A percentile compares a stretch with the other conserved stretches of the same genome.
Evolutionary conservation across 805 yeast genomes (phyloP).

Genomic region (Starmerella floricola): DNA sequence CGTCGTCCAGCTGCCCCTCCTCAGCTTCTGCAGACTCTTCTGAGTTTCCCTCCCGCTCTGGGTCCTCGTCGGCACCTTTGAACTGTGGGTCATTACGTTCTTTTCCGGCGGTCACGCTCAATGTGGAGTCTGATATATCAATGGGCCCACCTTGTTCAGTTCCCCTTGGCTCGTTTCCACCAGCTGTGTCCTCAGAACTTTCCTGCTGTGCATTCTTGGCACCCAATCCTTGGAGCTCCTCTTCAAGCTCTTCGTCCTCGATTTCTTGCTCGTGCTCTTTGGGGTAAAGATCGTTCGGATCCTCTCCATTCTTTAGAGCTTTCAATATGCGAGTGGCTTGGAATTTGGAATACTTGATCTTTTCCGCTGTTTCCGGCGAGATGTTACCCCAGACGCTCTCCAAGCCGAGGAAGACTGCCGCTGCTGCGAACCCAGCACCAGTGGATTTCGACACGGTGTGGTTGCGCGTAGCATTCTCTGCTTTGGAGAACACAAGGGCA

Average conservation of each 20-base stretch:
- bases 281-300: constrained; percentile 46
- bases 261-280: constrained; percentile 9
- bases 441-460: constrained; percentile 37
- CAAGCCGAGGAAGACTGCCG: constrained; percentile 42
- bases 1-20: too few species aligned
- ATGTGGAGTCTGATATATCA: too few species aligned
- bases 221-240: too few species aligned
- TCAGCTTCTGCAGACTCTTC: background rate
- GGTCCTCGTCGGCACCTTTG: too few species aligned
- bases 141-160: too few species aligned
- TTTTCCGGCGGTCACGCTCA: too few species aligned
- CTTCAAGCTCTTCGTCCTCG: background rate
- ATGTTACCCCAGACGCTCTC: constrained; percentile 31
- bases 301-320: constrained; percentile 38
- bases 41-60: background rate
- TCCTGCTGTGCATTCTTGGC: background rate
- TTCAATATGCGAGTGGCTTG: constrained; percentile 48
- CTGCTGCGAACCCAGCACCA: constrained; percentile 42
- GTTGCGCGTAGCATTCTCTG: constrained; percentile 37
- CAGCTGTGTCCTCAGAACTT: background rate
- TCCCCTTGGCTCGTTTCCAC: too few species aligned
- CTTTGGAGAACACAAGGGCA: constrained; percentile 43
- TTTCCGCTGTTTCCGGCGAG: constrained; percentile 30
- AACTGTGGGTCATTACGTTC: too few species aligned
- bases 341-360: constrained; percentile 49